Conservation (phyloP, 2,329 filamentous ascomycete species). For the Xylaria digitata region DNA sequence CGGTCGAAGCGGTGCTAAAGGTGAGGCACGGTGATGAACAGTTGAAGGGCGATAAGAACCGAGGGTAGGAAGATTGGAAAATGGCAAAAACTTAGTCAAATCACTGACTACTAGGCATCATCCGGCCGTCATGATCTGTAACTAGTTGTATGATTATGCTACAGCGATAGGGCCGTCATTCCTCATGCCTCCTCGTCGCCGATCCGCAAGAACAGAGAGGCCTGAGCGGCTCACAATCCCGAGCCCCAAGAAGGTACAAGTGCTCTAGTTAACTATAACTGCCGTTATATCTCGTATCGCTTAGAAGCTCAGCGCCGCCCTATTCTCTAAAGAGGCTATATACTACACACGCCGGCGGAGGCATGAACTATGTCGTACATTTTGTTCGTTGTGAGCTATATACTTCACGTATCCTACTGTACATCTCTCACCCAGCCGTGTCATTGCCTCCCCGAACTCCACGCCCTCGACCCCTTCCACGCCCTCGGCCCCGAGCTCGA, state of each 20-base stretch:
- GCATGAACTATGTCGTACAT: not conserved
- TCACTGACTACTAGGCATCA: too few species aligned
- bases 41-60: too few species aligned
- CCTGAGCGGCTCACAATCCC: not conserved
- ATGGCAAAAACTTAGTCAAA: too few species aligned
- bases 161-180: too few species aligned
- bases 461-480: slow-evolving; percentile 42
- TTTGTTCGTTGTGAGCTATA: not conserved
- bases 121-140: too few species aligned
- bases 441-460: slow-evolving; percentile 37
- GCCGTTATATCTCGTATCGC: slow-evolving; percentile 50
- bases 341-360: not conserved
- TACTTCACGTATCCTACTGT: not conserved
- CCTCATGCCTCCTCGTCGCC: not conserved
- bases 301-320: not conserved
- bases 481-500: slow-evolving; percentile 43
- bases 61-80: too few species aligned
- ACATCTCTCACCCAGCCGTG: slow-evolving; percentile 16
- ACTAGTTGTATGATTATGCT: too few species aligned
- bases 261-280: not conserved
- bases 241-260: not conserved
- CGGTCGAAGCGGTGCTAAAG: too few species aligned
- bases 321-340: not conserved
- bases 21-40: too few species aligned
- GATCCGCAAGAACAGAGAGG: not conserved